Percentiles rank a stretch among this genome's conserved stretches.
Evolutionary conservation across 2,329 filamentous ascomycete genomes (phyloP).

Genomic region (Colletotrichum limetticola): DNA sequence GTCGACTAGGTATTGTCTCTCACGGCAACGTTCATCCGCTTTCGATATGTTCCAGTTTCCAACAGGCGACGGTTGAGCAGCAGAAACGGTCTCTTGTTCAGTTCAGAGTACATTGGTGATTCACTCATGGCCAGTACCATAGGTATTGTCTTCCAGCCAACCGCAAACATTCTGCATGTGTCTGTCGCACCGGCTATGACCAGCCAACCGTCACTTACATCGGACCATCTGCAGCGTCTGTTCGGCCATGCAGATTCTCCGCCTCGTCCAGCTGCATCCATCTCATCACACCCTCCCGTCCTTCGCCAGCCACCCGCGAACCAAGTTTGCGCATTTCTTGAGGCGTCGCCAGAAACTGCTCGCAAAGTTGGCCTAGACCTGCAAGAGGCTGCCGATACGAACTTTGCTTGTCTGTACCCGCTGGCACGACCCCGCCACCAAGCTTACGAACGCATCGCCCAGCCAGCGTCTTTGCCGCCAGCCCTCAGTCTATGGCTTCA

Average conservation of each 20-base stretch:
- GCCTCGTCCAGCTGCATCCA: constrained; percentile 13
- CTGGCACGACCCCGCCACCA: constrained; percentile 11
- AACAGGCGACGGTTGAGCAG: not conserved
- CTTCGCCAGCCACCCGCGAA: constrained; percentile 14
- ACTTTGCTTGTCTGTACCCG: not conserved
- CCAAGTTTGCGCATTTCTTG: constrained; percentile 1
- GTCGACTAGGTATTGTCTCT: not conserved
- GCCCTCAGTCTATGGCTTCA: not conserved
- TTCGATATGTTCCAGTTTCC: not conserved
- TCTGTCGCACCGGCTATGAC: constrained; percentile 2
- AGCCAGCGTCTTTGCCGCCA: constrained; percentile 2
- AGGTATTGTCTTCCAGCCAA: not conserved
- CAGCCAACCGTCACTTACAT: constrained; percentile 7
- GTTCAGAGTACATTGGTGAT: not conserved
- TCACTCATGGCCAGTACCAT: not conserved
- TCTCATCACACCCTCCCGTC: constrained; percentile 7
- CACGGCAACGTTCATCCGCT: not conserved
- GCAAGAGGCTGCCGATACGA: constrained; percentile 19
- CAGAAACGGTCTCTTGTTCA: not conserved
- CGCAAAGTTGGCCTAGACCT: not conserved
- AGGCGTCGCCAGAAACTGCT: constrained; percentile 4
- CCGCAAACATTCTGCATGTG: not conserved
- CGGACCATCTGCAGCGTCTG: not conserved
- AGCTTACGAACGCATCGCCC: constrained; percentile 10
- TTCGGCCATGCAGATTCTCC: constrained; percentile 7